Base-by-base conservation (phyloP, 2,329 filamentous ascomycete species). In the Exophiala spinifera region DNA sequence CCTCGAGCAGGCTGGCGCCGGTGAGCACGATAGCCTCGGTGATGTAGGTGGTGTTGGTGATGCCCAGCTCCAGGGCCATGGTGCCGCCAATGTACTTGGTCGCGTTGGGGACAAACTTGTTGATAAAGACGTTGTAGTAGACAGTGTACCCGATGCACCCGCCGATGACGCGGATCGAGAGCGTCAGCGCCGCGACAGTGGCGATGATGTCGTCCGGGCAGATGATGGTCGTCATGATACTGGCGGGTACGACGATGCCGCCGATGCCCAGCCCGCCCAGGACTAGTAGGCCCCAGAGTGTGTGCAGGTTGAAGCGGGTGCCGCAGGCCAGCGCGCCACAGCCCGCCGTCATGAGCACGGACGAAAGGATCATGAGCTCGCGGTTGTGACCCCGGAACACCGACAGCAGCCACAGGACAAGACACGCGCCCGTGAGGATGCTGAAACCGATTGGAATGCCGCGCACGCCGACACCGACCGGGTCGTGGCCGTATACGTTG, bases 161-260 rank as follows among this genome's bases (percentile, higher is more conserved):
- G 44, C 86, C 85, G 33, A 88, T 77, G 51, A 86, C 83, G 34
- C 86, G 83, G 60, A 88, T 81, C n/a, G 83, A 79, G 34, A 88
- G 78, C 0, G 85, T 87, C 19, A 89, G 73, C 4, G 86, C 84
- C 1, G 84, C 80, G 43, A 87, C 77, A 1, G 85, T 88, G 6
- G 83, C 85, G 59, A 89, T 88, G 4, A 88, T 75, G 51, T 88
- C 73, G 71, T 85, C 82, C 0, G 85, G 84, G 57, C 83, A 87
- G 61, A 87, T 83, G 62, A 88, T 87, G 8, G 83, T 84, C 5
- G 82, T 82, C 53, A 88, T 85, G 61, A 87, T 85, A 1, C 81
- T 83, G 1, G 82, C 80, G 0, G 85, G 85, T 4, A 88, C 81
- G 14, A 87, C 80, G 47, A 88, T 84, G 1, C 82, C 85, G 5